Evolutionary conservation across 495 filamentous ascomycete genomes (phyloP).

Genomic region (Usnea hakonensis): DNA sequence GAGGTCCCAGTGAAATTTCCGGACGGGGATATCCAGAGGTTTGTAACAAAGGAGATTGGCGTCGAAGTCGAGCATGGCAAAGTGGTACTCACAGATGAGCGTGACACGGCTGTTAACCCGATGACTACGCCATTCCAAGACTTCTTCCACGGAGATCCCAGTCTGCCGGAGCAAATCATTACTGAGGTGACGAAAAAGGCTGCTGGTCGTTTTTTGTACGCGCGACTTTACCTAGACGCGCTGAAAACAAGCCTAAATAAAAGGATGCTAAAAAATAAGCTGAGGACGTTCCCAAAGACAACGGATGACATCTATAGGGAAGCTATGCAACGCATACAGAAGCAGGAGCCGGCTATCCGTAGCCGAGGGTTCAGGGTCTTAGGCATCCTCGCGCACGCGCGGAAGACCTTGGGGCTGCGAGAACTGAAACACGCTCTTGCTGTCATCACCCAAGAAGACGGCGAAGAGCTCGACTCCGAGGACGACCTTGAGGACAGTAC

Average conservation of each 20-base stretch:
- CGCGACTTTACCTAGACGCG: constrained; percentile 17
- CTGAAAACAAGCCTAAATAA: constrained; percentile 15
- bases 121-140: constrained; percentile 2
- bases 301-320: constrained; percentile 18
- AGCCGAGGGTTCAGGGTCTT: constrained; percentile 14
- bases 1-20: constrained; percentile 1
- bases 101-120: constrained; percentile 6
- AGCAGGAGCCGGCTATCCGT: constrained; percentile 3
- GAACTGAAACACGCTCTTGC: constrained; percentile 24
- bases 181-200: constrained; percentile 17
- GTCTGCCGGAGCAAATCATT: constrained; percentile 15
- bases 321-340: constrained; percentile 18
- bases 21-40: background rate
- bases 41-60: background rate
- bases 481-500: constrained; percentile 4
- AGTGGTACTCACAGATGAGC: background rate
- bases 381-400: constrained; percentile 4
- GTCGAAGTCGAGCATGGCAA: background rate
- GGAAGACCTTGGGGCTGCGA: constrained; percentile 16
- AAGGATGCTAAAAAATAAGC: constrained; percentile 14
- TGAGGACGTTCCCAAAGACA: constrained; percentile 14
- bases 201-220: constrained; percentile 23
- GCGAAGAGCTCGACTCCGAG: constrained; percentile 1
- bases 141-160: constrained; percentile 10
- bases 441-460: background rate